phyloP scores from a whole-genome alignment of 257 asterid genomes.

The Solanum appendiculatum region DNA sequence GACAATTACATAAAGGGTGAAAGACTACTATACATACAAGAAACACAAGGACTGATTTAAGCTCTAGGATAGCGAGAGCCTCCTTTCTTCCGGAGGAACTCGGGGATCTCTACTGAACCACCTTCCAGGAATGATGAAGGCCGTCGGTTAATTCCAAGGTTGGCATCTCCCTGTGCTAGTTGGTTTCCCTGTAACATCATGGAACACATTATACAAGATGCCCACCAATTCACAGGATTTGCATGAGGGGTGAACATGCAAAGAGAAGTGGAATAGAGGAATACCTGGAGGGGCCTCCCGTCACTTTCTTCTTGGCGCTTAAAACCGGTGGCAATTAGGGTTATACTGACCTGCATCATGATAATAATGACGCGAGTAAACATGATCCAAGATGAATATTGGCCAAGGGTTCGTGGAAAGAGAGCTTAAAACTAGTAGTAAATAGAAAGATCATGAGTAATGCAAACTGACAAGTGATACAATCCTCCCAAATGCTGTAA shows the following conservation, averaged over 20 bases:
- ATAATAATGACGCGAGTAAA: not conserved
- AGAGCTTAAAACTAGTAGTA: not conserved
- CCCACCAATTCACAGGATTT: not conserved
- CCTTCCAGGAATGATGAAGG: conserved; percentile 69
- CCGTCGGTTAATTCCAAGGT: conserved; percentile 47
- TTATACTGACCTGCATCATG: conserved; percentile 65
- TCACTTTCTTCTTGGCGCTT: conserved; percentile 86
- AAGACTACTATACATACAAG: not conserved
- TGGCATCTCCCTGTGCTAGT: conserved; percentile 47
- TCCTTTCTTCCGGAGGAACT: conserved; percentile 86
- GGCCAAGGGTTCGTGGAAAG: not conserved
- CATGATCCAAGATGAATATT: not conserved
- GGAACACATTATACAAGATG: not conserved
- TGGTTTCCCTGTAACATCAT: conserved; percentile 51
- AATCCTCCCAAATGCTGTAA: not conserved
- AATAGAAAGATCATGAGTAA: not conserved
- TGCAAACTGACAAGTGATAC: not conserved
- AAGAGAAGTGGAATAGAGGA: not conserved
- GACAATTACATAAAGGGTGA: not conserved
- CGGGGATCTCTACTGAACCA: conserved; percentile 74
- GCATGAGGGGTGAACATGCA: not conserved
- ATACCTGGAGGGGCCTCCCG: conserved; percentile 62
- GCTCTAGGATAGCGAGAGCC: conserved; percentile 83
- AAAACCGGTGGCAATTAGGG: conserved; percentile 91
- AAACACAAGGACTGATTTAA: conserved; percentile 13